phyloP scores from a whole-genome alignment of 345 rosid species.

The Brassica juncea region DNA sequence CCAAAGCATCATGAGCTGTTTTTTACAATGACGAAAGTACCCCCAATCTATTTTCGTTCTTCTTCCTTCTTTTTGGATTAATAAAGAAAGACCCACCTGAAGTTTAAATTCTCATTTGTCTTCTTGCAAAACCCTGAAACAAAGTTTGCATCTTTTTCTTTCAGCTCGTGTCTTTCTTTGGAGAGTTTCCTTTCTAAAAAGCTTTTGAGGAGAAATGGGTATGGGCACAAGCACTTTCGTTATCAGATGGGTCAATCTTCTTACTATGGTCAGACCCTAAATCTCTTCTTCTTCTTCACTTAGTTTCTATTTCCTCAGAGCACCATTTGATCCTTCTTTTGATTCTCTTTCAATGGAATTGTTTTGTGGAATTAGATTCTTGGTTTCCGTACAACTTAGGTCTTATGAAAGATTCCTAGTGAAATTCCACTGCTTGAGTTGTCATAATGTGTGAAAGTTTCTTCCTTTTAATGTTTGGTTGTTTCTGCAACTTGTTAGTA shows the following conservation, averaged over 20 bases:
- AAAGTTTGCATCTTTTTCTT: constrained; percentile 19
- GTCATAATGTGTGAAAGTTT: constrained; percentile 1
- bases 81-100: constrained; percentile 19
- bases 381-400: constrained; percentile 19
- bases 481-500: neutral
- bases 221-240: constrained; percentile 3
- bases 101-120: constrained; percentile 27
- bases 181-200: neutral
- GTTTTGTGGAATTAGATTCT: constrained; percentile 23
- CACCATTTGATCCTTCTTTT: neutral
- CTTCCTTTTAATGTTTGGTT: neutral
- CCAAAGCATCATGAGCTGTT: constrained; percentile 35
- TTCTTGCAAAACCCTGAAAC: constrained; percentile 24
- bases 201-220: neutral
- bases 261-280: constrained; percentile 68
- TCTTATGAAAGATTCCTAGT: neutral
- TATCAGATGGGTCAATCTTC: constrained; percentile 55
- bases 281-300: neutral
- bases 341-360: constrained; percentile 1
- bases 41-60: constrained; percentile 23
- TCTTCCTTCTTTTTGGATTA: constrained; percentile 1
- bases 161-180: constrained; percentile 5
- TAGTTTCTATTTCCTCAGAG: constrained; percentile 7
- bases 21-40: constrained; percentile 34
- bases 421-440: constrained; percentile 10